phyloP scores from a whole-genome alignment of 1,284 basidiomycete species.

The Cutaneotrichosporon cavernicola region DNA sequence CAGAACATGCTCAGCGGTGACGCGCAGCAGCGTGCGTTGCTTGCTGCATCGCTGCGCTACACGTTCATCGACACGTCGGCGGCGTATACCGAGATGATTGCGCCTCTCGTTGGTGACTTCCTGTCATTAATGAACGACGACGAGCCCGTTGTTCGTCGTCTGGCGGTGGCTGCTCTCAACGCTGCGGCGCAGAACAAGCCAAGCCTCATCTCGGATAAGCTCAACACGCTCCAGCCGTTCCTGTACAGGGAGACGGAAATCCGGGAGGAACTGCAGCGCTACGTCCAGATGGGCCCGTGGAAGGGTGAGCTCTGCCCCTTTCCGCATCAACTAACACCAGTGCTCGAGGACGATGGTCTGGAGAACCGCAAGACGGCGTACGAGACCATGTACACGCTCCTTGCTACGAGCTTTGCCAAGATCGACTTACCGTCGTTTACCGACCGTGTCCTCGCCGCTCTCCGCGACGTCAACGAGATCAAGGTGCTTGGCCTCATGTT shows the following conservation, averaged over 20 bases:
- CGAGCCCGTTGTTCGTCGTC: constrained; percentile 80
- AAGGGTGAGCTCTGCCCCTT: constrained; percentile 59
- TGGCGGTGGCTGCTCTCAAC: constrained; percentile 84
- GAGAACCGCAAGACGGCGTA: constrained; percentile 80
- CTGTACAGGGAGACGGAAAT: constrained; percentile 82
- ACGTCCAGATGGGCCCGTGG: constrained; percentile 98
- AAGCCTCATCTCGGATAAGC: constrained; percentile 81
- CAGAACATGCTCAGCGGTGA: constrained; percentile 43
- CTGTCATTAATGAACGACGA: constrained; percentile 78
- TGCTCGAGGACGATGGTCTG: constrained; percentile 50
- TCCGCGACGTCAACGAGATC: constrained; percentile 91
- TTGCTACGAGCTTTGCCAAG: constrained; percentile 83
- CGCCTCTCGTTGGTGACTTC: constrained; percentile 84
- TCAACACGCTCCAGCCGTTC: constrained; percentile 71
- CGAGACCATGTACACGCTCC: constrained; percentile 92
- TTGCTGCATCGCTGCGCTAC: constrained; percentile 90
- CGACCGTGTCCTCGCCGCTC: constrained; percentile 73
- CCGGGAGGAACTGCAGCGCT: constrained; percentile 78
- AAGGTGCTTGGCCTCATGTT: constrained; percentile 96
- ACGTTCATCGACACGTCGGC: constrained; percentile 80
- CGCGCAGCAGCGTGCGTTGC: constrained; percentile 72
- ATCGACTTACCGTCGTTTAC: constrained; percentile 85
- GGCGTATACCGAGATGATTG: constrained; percentile 82
- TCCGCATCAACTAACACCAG: constrained; percentile 25
- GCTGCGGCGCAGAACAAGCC: constrained; percentile 93